Percentiles rank a stretch among this genome's conserved stretches.
phyloP scores from a whole-genome alignment of 2,329 filamentous ascomycete species.

The Cladobotryum mycophilum region DNA sequence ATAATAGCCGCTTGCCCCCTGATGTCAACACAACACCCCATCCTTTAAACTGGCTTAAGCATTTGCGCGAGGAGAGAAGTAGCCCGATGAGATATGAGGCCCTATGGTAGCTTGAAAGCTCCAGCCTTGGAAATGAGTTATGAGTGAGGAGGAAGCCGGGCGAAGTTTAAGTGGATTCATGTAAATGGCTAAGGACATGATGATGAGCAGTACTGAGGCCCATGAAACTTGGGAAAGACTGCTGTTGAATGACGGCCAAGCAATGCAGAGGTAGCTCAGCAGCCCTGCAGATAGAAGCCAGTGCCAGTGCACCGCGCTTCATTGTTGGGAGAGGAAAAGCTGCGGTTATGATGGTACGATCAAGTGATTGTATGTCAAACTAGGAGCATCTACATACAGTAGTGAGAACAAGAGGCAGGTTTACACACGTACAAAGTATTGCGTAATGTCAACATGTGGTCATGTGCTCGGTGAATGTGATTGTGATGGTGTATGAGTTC shows the following conservation, averaged over 20 bases:
- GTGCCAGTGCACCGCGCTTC: constrained; percentile 21
- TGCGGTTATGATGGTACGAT: constrained; percentile 16
- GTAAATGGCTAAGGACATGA: constrained; percentile 10
- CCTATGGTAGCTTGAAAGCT: constrained; percentile 61
- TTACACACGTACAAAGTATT: background rate
- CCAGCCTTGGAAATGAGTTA: constrained; percentile 43
- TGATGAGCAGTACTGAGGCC: constrained; percentile 10
- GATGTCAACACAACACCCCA: constrained; percentile 27
- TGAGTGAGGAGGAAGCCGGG: constrained; percentile 16
- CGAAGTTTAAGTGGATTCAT: constrained; percentile 12
- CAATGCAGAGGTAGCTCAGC: constrained; percentile 1
- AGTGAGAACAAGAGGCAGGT: constrained; percentile 13
- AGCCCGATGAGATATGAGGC: constrained; percentile 31
- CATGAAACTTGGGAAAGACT: constrained; percentile 2
- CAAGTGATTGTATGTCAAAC: constrained; percentile 22
- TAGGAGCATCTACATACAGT: constrained; percentile 14
- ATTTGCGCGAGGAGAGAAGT: constrained; percentile 26
- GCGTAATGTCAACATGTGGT: background rate
- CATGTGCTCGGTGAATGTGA: background rate
- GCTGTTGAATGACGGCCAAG: constrained; percentile 5
- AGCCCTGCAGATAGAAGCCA: constrained; percentile 9
- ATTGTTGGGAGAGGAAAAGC: constrained; percentile 8
- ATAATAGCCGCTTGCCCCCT: constrained; percentile 18
- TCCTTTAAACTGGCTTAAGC: constrained; percentile 32
- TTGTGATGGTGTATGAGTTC: background rate